phyloP scores from a whole-genome alignment of 805 yeast species.

The Metschnikowia colocasiae region DNA sequence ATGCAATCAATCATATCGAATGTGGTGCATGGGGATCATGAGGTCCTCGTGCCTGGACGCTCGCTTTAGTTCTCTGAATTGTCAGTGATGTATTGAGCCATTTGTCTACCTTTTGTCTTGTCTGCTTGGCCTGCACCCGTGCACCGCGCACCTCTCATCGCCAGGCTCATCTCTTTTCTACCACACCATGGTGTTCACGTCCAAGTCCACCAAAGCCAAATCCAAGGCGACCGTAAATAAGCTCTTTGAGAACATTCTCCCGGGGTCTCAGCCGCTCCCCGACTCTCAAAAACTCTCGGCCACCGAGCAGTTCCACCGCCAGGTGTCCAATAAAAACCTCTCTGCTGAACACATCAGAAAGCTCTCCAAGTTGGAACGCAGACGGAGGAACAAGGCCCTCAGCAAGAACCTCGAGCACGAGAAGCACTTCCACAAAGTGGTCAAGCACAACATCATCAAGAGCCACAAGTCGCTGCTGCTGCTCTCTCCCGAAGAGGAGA shows the following conservation, averaged over 20 bases:
- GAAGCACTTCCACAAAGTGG: conserved; percentile 32
- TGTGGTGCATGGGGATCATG: too few species aligned
- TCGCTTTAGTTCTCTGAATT: too few species aligned
- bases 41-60: too few species aligned
- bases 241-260: conserved; percentile 24
- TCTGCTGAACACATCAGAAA: conserved; percentile 20
- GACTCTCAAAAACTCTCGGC: conserved; percentile 10
- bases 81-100: too few species aligned
- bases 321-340: conserved; percentile 15
- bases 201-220: conserved; percentile 20
- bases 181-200: conserved; percentile 20
- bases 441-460: conserved; percentile 39
- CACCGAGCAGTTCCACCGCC: conserved; percentile 17
- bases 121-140: conserved; percentile 3
- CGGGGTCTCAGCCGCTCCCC: conserved; percentile 12
- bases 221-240: conserved; percentile 25
- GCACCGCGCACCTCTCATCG: conserved; percentile 5
- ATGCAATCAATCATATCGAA: too few species aligned
- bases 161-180: neutral
- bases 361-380: conserved; percentile 17
- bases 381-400: conserved; percentile 24
- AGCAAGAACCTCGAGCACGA: conserved; percentile 27
- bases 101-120: too few species aligned
- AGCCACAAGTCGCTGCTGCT: conserved; percentile 22
- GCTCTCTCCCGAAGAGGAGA: conserved; percentile 32